phyloP scores from a whole-genome alignment of 306 rosid genomes.

The Fagus crenata region DNA sequence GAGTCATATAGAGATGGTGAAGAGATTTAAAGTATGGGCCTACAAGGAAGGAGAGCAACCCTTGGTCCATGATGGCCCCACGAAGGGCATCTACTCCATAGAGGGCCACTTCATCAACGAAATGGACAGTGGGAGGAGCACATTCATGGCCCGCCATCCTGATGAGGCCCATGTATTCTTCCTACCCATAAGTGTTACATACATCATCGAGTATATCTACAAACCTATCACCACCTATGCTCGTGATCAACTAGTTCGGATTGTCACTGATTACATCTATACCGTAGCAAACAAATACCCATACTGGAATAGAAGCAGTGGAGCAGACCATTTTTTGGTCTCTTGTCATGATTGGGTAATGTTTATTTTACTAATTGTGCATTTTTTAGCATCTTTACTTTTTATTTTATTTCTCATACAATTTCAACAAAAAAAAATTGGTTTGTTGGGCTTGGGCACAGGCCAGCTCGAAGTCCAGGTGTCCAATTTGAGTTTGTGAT shows the following conservation, averaged over 20 bases:
- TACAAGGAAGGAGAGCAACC: slow-evolving; percentile 79
- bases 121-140: slow-evolving; percentile 39
- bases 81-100: slow-evolving; percentile 51
- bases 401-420: neutral
- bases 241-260: slow-evolving; percentile 44
- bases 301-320: slow-evolving; percentile 60
- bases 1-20: slow-evolving; percentile 74
- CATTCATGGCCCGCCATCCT: slow-evolving; percentile 50
- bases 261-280: slow-evolving; percentile 49
- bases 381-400: neutral
- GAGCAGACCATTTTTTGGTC: slow-evolving; percentile 73
- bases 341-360: slow-evolving; percentile 86
- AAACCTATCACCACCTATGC: slow-evolving; percentile 45
- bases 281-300: slow-evolving; percentile 46
- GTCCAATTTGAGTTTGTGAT: too few relatives aligned
- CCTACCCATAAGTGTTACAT: slow-evolving; percentile 53
- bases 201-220: slow-evolving; percentile 47
- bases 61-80: slow-evolving; percentile 56
- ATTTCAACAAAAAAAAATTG: too few relatives aligned
- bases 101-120: slow-evolving; percentile 74
- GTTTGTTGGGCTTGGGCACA: too few relatives aligned
- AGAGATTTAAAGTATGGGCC: slow-evolving; percentile 66
- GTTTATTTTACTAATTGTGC: neutral
- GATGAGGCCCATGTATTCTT: slow-evolving; percentile 63
- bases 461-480: too few relatives aligned